phyloP scores from a whole-genome alignment of 106 monocot genomes.

The Dendrobium chrysotoxum region DNA sequence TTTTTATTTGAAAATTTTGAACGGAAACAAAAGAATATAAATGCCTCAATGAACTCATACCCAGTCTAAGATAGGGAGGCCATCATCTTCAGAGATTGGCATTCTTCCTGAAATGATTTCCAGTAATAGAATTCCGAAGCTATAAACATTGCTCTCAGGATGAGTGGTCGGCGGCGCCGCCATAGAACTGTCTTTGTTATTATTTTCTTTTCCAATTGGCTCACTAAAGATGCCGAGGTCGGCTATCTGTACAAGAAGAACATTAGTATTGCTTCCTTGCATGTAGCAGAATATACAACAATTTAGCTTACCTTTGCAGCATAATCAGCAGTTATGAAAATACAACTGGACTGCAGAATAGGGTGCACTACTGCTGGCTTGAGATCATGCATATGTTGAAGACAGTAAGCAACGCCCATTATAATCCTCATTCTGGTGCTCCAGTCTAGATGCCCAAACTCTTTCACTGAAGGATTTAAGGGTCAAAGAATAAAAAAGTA shows the following conservation, averaged over 20 bases:
- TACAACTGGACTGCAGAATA: conserved; percentile 47
- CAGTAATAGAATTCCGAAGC: conserved; percentile 68
- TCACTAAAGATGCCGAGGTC: conserved; percentile 49
- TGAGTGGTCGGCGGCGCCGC: conserved; percentile 7
- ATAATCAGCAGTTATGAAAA: conserved; percentile 80
- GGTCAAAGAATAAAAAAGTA: neutral
- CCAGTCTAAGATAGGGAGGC: conserved; percentile 37
- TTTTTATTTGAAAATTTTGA: too few relatives aligned
- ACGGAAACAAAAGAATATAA: too few relatives aligned
- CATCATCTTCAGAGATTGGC: conserved; percentile 35
- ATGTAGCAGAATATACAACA: neutral
- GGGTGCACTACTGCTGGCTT: conserved; percentile 61
- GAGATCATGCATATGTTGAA: conserved; percentile 86
- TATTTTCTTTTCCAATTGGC: conserved; percentile 7
- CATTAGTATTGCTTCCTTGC: neutral
- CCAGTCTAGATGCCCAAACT: conserved; percentile 87
- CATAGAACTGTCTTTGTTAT: conserved; percentile 12
- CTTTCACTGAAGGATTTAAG: conserved; percentile 57
- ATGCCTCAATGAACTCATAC: conserved; percentile 18
- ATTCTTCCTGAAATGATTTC: conserved; percentile 79
- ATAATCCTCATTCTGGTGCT: conserved; percentile 77
- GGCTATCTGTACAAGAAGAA: conserved; percentile 23
- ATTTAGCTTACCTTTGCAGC: conserved; percentile 67
- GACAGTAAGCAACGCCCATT: conserved; percentile 86
- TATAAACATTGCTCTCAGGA: conserved; percentile 55